Conservation (phyloP, 2,329 filamentous ascomycete species). For the Cordyceps militaris region DNA sequence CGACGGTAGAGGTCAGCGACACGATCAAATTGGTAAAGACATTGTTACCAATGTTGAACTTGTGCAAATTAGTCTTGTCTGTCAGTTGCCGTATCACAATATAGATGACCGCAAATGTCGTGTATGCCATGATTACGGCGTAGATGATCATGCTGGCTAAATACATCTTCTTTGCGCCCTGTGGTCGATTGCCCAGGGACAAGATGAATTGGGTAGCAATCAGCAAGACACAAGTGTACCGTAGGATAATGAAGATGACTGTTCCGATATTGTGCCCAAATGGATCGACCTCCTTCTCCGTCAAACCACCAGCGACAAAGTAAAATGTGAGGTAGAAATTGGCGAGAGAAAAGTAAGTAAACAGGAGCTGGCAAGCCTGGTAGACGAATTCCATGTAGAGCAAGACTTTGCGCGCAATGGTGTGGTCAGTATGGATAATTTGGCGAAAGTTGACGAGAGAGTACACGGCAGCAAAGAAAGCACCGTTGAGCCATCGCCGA, state of each 20-base stretch:
- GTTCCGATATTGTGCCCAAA: conserved; percentile 83
- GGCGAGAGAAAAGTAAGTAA: conserved; percentile 96
- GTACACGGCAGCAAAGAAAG: conserved; percentile 97
- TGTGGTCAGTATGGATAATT: conserved; percentile 90
- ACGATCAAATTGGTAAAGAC: conserved; percentile 94
- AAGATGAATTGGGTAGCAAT: conserved; percentile 96
- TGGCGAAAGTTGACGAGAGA: conserved; percentile 92
- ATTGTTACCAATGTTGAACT: conserved; percentile 67
- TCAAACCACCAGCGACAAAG: conserved; percentile 88
- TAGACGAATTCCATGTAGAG: conserved; percentile 95
- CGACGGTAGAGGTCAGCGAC: conserved; percentile 79
- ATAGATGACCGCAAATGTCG: conserved; percentile 79
- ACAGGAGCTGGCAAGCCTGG: conserved; percentile 84
- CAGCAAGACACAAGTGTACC: conserved; percentile 78
- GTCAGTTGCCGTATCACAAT: conserved; percentile 79
- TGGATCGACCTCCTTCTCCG: conserved; percentile 73
- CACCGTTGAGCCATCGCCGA: conserved; percentile 94
- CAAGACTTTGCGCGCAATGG: conserved; percentile 77
- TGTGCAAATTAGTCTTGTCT: conserved; percentile 34
- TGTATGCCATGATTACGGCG: conserved; percentile 91
- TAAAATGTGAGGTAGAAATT: conserved; percentile 99
- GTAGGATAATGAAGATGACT: conserved; percentile 78
- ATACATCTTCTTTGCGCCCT: conserved; percentile 90
- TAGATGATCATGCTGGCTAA: conserved; percentile 84
- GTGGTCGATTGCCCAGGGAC: conserved; percentile 90